These are phyloP conservation scores for Gynostemma pentaphyllum DNA, from an alignment of 306 rosid species.

Conservation along the genomic window DNA sequence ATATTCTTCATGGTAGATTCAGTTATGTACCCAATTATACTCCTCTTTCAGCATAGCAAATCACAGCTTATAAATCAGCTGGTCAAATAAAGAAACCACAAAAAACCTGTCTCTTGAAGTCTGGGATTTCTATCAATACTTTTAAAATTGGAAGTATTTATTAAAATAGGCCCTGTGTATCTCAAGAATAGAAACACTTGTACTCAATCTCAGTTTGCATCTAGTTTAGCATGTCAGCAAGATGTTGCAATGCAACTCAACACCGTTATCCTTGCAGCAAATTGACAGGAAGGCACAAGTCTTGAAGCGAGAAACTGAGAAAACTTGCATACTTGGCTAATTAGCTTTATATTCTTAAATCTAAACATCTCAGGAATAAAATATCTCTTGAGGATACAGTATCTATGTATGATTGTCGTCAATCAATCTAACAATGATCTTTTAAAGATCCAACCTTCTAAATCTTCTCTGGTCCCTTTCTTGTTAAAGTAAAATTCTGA, in stretches of 20 bases:
- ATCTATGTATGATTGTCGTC: neutral
- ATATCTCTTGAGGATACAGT: neutral
- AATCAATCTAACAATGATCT: neutral
- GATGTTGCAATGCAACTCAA: neutral
- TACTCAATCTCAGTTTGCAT: neutral
- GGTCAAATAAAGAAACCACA: neutral
- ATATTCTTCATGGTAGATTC: neutral
- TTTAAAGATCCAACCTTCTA: neutral
- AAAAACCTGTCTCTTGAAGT: neutral
- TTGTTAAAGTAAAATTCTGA: slow-evolving; percentile 11
- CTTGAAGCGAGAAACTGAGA: too few species aligned
- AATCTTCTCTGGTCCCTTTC: neutral
- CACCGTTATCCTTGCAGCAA: neutral
- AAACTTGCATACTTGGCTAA: too few species aligned
- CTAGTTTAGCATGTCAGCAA: neutral
- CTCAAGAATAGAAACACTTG: neutral
- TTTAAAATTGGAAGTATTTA: neutral
- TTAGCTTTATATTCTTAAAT: too few species aligned
- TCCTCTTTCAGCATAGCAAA: too few species aligned
- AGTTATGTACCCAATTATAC: neutral
- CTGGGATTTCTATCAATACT: neutral
- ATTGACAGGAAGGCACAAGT: too few species aligned
- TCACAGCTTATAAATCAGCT: neutral
- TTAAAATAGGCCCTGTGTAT: neutral
- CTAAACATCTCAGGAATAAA: too few species aligned